Evolutionary conservation across 805 yeast species (phyloP).

Genomic region (Metschnikowia kunwiensis): DNA sequence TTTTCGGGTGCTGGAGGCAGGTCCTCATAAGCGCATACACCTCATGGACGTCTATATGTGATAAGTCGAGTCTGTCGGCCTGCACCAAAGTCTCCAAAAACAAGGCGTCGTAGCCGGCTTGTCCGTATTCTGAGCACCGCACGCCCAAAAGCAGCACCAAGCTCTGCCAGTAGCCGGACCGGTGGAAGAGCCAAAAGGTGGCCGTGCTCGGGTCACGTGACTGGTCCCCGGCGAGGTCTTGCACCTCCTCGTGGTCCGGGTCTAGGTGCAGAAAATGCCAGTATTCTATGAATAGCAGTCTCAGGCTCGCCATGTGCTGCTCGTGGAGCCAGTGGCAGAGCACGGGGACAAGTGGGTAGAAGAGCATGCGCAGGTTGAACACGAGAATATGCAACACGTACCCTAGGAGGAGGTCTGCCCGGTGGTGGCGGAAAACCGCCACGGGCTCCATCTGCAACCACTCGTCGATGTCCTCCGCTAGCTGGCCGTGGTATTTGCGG

Average conservation of each 20-base stretch:
- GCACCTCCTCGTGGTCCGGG: constrained; percentile 11
- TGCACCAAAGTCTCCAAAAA: constrained; percentile 23
- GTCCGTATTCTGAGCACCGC: not conserved
- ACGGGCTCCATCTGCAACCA: constrained; percentile 37
- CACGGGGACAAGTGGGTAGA: constrained; percentile 34
- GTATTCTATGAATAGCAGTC: constrained; percentile 12
- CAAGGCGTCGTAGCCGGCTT: constrained; percentile 20
- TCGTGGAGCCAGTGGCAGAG: constrained; percentile 39
- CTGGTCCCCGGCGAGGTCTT: constrained; percentile 7
- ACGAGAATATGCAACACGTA: constrained; percentile 34
- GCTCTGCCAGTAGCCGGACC: constrained; percentile 30
- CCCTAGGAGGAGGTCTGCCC: constrained; percentile 29
- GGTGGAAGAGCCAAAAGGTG: constrained; percentile 28
- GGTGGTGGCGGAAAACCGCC: constrained; percentile 20
- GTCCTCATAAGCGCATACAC: constrained; percentile 9
- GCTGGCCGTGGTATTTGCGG: constrained; percentile 20
- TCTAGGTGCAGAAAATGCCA: constrained; percentile 16
- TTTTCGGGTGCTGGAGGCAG: constrained; percentile 16
- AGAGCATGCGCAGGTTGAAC: constrained; percentile 31
- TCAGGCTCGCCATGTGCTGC: constrained; percentile 15
- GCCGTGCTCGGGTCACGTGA: constrained; percentile 11
- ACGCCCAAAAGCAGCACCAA: constrained; percentile 17
- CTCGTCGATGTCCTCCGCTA: constrained; percentile 34
- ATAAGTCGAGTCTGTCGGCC: constrained; percentile 18
- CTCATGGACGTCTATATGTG: constrained; percentile 3